phyloP scores from a whole-genome alignment of 257 asterid species.

The Lycium barbarum region DNA sequence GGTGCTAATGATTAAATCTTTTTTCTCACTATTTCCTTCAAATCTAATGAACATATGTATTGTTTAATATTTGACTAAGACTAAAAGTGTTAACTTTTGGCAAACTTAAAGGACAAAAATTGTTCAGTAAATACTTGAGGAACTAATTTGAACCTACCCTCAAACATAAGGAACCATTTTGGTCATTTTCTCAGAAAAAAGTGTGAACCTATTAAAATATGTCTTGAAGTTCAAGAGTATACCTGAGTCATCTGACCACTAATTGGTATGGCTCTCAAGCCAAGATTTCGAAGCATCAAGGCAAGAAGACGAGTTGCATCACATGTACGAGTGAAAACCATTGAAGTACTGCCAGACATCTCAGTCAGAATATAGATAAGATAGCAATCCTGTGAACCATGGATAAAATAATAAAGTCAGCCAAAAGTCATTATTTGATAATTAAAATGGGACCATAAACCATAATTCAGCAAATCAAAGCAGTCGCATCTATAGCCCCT shows the following conservation, averaged over 20 bases:
- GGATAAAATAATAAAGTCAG: constrained; percentile 3
- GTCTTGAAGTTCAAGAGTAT: constrained; percentile 27
- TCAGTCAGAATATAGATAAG: constrained; percentile 82
- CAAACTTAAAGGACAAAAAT: too few relatives aligned
- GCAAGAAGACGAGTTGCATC: constrained; percentile 81
- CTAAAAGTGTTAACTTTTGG: too few relatives aligned
- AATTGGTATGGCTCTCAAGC: constrained; percentile 84
- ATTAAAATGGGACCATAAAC: neutral
- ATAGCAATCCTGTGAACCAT: constrained; percentile 68
- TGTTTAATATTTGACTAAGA: too few relatives aligned
- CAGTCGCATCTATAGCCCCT: neutral
- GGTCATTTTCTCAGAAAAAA: neutral
- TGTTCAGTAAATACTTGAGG: too few relatives aligned
- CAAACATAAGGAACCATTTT: too few relatives aligned
- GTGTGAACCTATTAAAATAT: neutral
- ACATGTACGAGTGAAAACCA: constrained; percentile 96
- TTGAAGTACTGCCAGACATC: constrained; percentile 73
- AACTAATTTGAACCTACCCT: too few relatives aligned
- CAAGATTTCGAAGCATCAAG: constrained; percentile 77
- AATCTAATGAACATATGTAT: too few relatives aligned
- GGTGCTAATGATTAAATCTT: too few relatives aligned
- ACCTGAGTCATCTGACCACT: constrained; percentile 99
- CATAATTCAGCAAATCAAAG: neutral
- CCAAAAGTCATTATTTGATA: neutral
- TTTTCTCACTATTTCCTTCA: too few relatives aligned